These are phyloP conservation scores for Exophiala spinifera DNA, from an alignment of 2,329 filamentous ascomycete species.

Conservation along the genomic window DNA sequence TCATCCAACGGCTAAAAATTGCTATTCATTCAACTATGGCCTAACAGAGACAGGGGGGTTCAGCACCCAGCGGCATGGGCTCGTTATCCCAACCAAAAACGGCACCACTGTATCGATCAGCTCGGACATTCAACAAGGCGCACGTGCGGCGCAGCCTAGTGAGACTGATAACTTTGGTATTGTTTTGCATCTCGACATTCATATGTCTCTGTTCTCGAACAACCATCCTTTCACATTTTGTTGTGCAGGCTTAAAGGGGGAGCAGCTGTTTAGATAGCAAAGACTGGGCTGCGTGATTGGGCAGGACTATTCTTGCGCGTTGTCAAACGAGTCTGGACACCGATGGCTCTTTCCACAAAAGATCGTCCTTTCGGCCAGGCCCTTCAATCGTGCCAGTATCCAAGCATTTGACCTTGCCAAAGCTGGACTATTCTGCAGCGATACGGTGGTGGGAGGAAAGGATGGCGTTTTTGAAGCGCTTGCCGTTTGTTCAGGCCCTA, in stretches of 20 bases:
- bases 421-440: not conserved
- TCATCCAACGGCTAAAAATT: slow-evolving; percentile 4
- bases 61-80: not conserved
- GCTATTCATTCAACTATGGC: not conserved
- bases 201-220: not conserved
- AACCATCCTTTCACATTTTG: not conserved
- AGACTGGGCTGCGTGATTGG: no score
- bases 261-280: no score
- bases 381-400: no score
- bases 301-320: no score
- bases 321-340: no score
- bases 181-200: not conserved
- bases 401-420: no score
- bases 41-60: not conserved
- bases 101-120: not conserved
- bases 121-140: not conserved
- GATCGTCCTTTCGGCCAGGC: no score
- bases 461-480: no score
- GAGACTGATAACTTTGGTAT: not conserved
- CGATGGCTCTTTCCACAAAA: no score
- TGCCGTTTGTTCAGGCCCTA: no score
- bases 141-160: not conserved
- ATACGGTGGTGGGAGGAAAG: no score
- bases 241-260: not conserved
- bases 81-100: not conserved